Evolutionary conservation across 2,329 filamentous ascomycete genomes (phyloP).

Genomic region (Coniella lustricola): DNA sequence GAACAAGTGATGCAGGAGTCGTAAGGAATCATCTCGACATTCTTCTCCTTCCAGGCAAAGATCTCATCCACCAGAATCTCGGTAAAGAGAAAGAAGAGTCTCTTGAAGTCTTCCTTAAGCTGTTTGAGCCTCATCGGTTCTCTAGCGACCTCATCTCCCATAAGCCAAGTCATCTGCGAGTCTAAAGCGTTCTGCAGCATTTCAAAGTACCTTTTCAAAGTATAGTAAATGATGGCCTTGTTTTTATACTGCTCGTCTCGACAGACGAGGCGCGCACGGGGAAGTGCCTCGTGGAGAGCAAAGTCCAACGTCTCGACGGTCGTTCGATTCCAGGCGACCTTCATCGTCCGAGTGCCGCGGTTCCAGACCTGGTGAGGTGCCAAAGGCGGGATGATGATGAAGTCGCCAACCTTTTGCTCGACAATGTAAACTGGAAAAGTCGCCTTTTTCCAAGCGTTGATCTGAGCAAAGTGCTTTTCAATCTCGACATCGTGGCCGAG

Average conservation of each 20-base stretch:
- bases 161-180: conserved; percentile 40
- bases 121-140: conserved; percentile 48
- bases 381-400: conserved; percentile 86
- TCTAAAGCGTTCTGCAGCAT: conserved; percentile 48
- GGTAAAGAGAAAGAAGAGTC: conserved; percentile 71
- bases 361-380: conserved; percentile 99
- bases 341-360: conserved; percentile 88
- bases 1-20: conserved; percentile 93
- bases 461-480: conserved; percentile 91
- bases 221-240: conserved; percentile 89
- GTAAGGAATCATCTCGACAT: conserved; percentile 70
- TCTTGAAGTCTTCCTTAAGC: conserved; percentile 75
- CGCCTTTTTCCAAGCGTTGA: conserved; percentile 91
- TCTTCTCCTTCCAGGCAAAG: conserved; percentile 65
- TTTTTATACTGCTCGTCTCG: conserved; percentile 99
- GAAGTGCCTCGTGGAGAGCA: conserved; percentile 79
- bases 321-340: conserved; percentile 95
- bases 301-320: conserved; percentile 85
- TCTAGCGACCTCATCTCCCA: conserved; percentile 35
- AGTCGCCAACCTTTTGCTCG: conserved; percentile 83
- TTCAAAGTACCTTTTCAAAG: conserved; percentile 70
- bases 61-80: conserved; percentile 78
- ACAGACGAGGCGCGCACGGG: conserved; percentile 83
- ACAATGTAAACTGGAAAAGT: conserved; percentile 90
- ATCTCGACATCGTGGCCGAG: conserved; percentile 95